Conservation (phyloP, 768 basidiomycete species). For the Hortiboletus campestris region DNA sequence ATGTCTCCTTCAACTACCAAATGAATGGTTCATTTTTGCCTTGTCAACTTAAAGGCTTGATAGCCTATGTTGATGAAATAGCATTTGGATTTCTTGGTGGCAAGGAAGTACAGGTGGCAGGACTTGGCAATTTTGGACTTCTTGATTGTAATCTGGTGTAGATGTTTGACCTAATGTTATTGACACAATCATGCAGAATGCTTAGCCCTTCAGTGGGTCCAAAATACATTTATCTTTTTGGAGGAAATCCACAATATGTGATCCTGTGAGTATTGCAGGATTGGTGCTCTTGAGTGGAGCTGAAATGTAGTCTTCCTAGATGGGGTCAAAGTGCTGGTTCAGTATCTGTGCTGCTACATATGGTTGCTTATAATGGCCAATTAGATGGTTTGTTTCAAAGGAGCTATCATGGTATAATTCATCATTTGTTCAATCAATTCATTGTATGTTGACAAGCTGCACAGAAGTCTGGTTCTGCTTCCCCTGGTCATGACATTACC, state of each 20-base stretch:
- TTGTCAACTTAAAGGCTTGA: neutral
- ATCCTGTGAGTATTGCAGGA: slow-evolving; percentile 12
- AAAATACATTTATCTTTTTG: neutral
- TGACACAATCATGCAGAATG: neutral
- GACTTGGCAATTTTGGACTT: slow-evolving; percentile 15
- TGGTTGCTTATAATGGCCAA: slow-evolving; percentile 6
- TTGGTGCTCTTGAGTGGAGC: neutral
- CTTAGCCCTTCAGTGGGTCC: neutral
- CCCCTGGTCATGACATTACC: slow-evolving; percentile 3
- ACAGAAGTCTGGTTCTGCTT: slow-evolving; percentile 16
- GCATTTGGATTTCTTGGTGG: slow-evolving; percentile 32
- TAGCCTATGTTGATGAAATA: neutral
- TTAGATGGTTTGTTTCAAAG: slow-evolving; percentile 16
- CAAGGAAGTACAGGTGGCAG: slow-evolving; percentile 2
- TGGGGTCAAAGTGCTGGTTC: neutral
- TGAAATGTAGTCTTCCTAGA: neutral
- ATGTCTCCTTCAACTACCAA: neutral
- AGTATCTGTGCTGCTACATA: neutral
- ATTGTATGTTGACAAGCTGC: neutral
- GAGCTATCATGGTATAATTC: slow-evolving; percentile 16
- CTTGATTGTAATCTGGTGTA: slow-evolving; percentile 28
- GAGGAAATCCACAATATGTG: neutral
- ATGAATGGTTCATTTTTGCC: slow-evolving; percentile 13
- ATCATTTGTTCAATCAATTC: too few species aligned
- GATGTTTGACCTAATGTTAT: neutral